phyloP scores from a whole-genome alignment of 129 eudicot species.

The Tagetes erecta region DNA sequence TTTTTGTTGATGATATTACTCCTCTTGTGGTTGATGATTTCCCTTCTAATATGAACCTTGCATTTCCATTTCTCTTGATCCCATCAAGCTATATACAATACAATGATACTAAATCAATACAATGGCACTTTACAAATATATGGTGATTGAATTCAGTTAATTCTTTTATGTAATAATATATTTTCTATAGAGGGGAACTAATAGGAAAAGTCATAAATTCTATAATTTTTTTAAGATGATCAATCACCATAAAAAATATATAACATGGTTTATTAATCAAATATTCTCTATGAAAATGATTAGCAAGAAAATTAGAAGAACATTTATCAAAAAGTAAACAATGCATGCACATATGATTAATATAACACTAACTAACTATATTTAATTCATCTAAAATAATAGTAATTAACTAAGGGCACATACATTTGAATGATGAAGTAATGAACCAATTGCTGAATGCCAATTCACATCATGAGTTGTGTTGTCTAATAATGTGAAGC shows the following conservation, averaged over 20 bases:
- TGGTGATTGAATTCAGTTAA: not conserved
- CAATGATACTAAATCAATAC: not conserved
- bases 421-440: conserved; percentile 32
- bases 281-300: not conserved
- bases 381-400: no score
- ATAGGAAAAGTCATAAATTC: not conserved
- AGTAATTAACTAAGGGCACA: not conserved
- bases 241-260: no score
- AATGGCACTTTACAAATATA: not conserved
- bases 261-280: not conserved
- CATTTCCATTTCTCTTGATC: conserved; percentile 78
- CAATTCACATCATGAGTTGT: conserved; percentile 43
- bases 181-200: no score
- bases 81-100: conserved; percentile 53
- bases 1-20: conserved; percentile 21
- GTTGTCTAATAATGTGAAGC: conserved; percentile 32
- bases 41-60: conserved; percentile 69
- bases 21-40: conserved; percentile 32
- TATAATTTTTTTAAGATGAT: not conserved
- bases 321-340: conserved; percentile 3
- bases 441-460: conserved; percentile 37
- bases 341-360: not conserved
- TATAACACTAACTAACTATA: no score
- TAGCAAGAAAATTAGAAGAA: not conserved
- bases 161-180: no score